phyloP scores from a whole-genome alignment of 768 basidiomycete species.

The Peribolospora baueri region DNA sequence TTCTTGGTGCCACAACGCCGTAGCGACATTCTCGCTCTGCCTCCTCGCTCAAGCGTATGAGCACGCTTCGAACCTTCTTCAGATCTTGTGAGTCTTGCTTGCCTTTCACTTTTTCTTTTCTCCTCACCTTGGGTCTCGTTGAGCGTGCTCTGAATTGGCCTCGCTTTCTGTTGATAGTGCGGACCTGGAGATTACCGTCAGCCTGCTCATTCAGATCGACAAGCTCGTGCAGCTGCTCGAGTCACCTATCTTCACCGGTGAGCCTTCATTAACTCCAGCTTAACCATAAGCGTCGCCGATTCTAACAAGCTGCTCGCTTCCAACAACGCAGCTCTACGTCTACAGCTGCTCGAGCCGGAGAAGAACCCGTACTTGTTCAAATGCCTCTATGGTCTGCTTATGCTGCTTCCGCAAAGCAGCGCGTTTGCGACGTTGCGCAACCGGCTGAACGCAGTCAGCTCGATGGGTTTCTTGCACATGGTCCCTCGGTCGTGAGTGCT shows the following conservation, averaged over 20 bases:
- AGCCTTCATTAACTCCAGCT: slow-evolving; percentile 27
- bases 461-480: slow-evolving; percentile 77
- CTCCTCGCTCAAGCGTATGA: slow-evolving; percentile 94
- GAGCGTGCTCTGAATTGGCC: background rate
- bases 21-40: slow-evolving; percentile 86
- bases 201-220: slow-evolving; percentile 82
- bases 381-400: slow-evolving; percentile 83
- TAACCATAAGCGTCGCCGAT: slow-evolving; percentile 6
- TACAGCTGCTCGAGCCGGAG: slow-evolving; percentile 90
- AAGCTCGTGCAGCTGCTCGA: slow-evolving; percentile 95
- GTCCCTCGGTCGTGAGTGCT: slow-evolving; percentile 52
- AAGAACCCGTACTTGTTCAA: slow-evolving; percentile 91
- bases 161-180: slow-evolving; percentile 30
- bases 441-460: slow-evolving; percentile 79
- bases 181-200: slow-evolving; percentile 87
- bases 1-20: slow-evolving; percentile 97
- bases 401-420: slow-evolving; percentile 88
- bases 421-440: slow-evolving; percentile 88
- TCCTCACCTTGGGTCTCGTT: too few species aligned
- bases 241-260: slow-evolving; percentile 94
- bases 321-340: slow-evolving; percentile 27
- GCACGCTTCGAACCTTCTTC: slow-evolving; percentile 83
- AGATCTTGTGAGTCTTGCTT: slow-evolving; percentile 52
- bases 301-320: too few species aligned
- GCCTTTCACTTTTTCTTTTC: background rate